Evolutionary conservation across 176 grass and related monocot species (phyloP).

Genomic region (Hyparrhenia diplandra): DNA sequence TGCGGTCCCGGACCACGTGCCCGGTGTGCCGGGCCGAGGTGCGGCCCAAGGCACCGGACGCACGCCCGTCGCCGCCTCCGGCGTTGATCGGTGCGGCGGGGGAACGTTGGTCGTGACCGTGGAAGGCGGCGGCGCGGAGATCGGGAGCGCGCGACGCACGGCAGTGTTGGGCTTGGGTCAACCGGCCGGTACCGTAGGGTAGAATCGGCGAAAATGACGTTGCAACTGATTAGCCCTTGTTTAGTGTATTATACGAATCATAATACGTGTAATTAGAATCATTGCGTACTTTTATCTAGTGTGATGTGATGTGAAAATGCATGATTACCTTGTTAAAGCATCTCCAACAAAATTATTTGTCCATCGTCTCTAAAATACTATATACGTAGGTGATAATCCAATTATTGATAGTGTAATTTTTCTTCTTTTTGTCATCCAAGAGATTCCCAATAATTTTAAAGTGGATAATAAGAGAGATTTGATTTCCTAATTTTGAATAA

Average conservation of each 20-base stretch:
- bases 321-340: too few relatives aligned
- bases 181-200: background rate
- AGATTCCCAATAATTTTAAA: too few relatives aligned
- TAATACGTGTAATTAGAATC: too few relatives aligned
- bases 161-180: background rate
- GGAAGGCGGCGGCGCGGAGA: background rate
- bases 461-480: too few relatives aligned
- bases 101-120: slow-evolving; percentile 33
- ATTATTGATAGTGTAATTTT: too few relatives aligned
- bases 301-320: too few relatives aligned
- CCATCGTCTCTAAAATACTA: too few relatives aligned
- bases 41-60: background rate
- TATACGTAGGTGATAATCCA: too few relatives aligned
- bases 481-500: too few relatives aligned
- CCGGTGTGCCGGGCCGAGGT: slow-evolving; percentile 60
- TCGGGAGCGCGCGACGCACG: background rate
- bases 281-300: too few relatives aligned
- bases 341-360: too few relatives aligned
- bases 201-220: background rate
- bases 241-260: background rate
- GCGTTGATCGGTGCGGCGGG: slow-evolving; percentile 1
- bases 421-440: too few relatives aligned
- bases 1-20: slow-evolving; percentile 45
- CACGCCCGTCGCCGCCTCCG: background rate
- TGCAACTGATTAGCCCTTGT: background rate